Evolutionary conservation across 306 rosid genomes (phyloP).

Genomic region (Macrotyloma uniflorum): DNA sequence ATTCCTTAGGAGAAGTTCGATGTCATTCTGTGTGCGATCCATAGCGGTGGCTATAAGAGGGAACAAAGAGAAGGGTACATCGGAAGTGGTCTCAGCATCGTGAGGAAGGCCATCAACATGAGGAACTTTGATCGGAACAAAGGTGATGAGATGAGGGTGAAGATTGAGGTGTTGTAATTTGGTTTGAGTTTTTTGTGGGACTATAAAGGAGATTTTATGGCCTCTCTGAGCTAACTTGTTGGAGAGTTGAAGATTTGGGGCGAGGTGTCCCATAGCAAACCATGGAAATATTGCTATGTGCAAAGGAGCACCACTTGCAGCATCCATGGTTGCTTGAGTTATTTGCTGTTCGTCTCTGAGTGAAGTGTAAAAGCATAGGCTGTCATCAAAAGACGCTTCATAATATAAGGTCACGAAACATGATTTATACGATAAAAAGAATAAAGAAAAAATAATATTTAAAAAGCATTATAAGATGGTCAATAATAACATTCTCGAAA

Average conservation of each 20-base stretch:
- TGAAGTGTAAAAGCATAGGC: too few species aligned
- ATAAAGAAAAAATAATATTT: too few species aligned
- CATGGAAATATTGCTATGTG: slow-evolving; percentile 44
- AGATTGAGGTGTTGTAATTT: slow-evolving; percentile 32
- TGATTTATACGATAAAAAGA: too few species aligned
- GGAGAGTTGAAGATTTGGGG: slow-evolving; percentile 30
- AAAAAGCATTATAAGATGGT: too few species aligned
- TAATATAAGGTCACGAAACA: too few species aligned
- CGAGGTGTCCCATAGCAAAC: slow-evolving; percentile 44
- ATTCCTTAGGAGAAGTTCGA: slow-evolving; percentile 2
- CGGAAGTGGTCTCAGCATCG: slow-evolving; percentile 43
- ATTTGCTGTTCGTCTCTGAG: too few species aligned
- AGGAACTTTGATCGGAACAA: slow-evolving; percentile 33
- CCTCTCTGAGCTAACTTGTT: slow-evolving; percentile 41
- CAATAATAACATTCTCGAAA: too few species aligned
- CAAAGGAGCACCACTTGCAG: not conserved
- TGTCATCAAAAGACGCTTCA: too few species aligned
- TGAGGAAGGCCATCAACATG: slow-evolving; percentile 38
- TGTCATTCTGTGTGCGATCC: slow-evolving; percentile 34
- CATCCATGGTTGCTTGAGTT: not conserved
- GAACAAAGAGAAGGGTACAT: slow-evolving; percentile 19
- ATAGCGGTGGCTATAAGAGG: slow-evolving; percentile 28
- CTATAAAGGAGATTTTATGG: slow-evolving; percentile 32
- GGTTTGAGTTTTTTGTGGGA: slow-evolving; percentile 29
- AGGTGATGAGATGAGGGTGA: slow-evolving; percentile 38